Base-by-base conservation (phyloP, 2,329 filamentous ascomycete genomes). In the Aspergillus ochraceus region DNA sequence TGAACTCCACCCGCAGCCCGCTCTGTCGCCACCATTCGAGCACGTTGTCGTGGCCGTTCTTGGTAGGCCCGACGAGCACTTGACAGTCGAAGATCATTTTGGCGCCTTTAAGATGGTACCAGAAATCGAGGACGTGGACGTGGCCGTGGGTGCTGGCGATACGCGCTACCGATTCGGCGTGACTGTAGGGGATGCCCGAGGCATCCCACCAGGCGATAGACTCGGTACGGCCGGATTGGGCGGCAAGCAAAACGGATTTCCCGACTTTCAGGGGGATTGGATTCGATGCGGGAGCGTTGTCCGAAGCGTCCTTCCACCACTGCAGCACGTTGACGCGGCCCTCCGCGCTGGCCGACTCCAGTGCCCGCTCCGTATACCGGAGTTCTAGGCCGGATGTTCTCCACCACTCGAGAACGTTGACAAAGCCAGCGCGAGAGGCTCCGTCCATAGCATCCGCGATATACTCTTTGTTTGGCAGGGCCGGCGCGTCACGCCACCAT, bases 331-430 rank as follows among this genome's bases (percentile, higher is more conserved):
- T 80, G n/a, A 97, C 82, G 65, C 95, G 90, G 8, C 93, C 92
- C 69, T 91, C 89, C 3, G 88, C 88, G 60, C 90, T 94, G 30
- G 94, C 93, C 69, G 93, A 90, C 75, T 97, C 94, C 19, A 98
- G 84, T 0, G 94, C 91, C 5, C 88, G 84, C 73, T 97, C 92
- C 11, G 90, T 96, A 75, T 95, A 97, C 66, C 91, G 89, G 20
- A 97, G 82, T 2, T 88, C 86, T 1, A 97, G 81, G 0, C 90
- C 90, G 0, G 89, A 91, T 22, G 89, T 84, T 72, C 90, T 90
- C 94, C 94, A 98, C 90, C 92, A 96, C 69, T 97, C 90, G 1
- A 98, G 83, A 0, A 96, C 88, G 64, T 91, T 86, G 14, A 96
- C 84, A 67, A 92, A 95, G 4, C 94, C 93, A 59, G 91, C 89